Conservation (phyloP, 768 basidiomycete species). For the Auriscalpium orientale region DNA sequence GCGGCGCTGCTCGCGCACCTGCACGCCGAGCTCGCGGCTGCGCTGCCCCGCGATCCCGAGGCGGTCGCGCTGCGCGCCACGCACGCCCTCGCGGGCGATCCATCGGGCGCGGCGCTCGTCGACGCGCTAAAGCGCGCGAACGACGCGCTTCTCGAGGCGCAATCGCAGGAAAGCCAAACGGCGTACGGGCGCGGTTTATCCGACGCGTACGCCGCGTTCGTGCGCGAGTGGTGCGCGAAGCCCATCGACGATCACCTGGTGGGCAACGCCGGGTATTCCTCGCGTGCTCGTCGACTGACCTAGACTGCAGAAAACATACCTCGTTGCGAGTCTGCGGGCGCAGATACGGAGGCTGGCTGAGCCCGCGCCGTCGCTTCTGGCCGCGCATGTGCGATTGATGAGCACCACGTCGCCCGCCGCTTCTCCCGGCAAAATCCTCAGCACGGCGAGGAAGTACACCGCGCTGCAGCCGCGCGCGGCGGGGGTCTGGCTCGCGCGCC, state of each 20-base stretch:
- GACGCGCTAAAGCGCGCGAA: slow-evolving; percentile 45
- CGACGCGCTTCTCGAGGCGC: slow-evolving; percentile 37
- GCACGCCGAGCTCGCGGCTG: slow-evolving; percentile 31
- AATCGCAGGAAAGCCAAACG: slow-evolving; percentile 7
- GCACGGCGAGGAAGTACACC: slow-evolving; percentile 41
- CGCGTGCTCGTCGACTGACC: not conserved
- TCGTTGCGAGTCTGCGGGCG: slow-evolving; percentile 37
- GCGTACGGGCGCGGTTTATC: slow-evolving; percentile 23
- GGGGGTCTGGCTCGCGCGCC: slow-evolving; percentile 45
- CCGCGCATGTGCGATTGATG: slow-evolving; percentile 31
- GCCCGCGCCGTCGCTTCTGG: slow-evolving; percentile 24
- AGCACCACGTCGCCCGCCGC: slow-evolving; percentile 15
- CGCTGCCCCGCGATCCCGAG: slow-evolving; percentile 30
- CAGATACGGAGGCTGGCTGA: slow-evolving; percentile 12
- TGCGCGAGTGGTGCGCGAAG: slow-evolving; percentile 38
- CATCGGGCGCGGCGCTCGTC: slow-evolving; percentile 44
- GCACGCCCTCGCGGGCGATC: slow-evolving; percentile 20
- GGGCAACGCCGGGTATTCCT: slow-evolving; percentile 3
- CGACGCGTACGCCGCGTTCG: slow-evolving; percentile 35
- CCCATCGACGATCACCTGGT: slow-evolving; percentile 24
- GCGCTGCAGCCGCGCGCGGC: slow-evolving; percentile 27
- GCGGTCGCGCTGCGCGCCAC: slow-evolving; percentile 35
- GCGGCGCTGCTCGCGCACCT: slow-evolving; percentile 35
- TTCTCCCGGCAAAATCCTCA: slow-evolving; percentile 26
- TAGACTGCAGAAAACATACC: slow-evolving; percentile 43